Conservation (phyloP, 257 asterid genomes). For the Galeopsis tetrahit region DNA sequence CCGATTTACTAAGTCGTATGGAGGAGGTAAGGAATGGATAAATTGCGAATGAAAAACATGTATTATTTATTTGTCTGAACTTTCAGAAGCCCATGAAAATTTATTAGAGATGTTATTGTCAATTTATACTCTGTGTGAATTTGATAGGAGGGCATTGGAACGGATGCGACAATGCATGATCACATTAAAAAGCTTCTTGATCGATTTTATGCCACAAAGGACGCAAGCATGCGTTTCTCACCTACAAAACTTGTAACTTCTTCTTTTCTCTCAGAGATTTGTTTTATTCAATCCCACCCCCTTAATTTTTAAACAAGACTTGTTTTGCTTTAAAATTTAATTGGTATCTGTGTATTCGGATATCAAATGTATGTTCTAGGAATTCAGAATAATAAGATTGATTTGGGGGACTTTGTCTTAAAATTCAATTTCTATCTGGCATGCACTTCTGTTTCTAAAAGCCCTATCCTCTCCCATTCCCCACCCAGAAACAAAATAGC, state of each 20-base stretch:
- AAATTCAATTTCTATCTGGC: slow-evolving; percentile 10
- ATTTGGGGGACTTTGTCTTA: not conserved
- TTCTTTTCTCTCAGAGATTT: slow-evolving; percentile 34
- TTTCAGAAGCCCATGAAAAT: slow-evolving; percentile 1
- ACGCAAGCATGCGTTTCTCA: slow-evolving; percentile 73
- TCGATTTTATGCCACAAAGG: slow-evolving; percentile 90
- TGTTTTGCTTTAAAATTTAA: slow-evolving; percentile 31
- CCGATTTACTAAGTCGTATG: slow-evolving; percentile 94
- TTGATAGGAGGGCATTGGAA: slow-evolving; percentile 87
- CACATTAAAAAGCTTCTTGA: slow-evolving; percentile 98
- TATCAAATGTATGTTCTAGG: slow-evolving; percentile 22
- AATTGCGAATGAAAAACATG: slow-evolving; percentile 25
- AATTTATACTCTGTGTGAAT: slow-evolving; percentile 27
- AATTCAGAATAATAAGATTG: slow-evolving; percentile 18
- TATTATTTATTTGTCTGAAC: slow-evolving; percentile 18
- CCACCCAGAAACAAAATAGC: not conserved
- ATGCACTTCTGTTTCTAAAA: slow-evolving; percentile 4
- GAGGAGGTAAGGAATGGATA: slow-evolving; percentile 68
- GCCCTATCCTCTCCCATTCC: not conserved
- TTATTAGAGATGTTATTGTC: slow-evolving; percentile 8
- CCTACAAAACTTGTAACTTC: slow-evolving; percentile 87
- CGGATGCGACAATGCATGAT: slow-evolving; percentile 99
- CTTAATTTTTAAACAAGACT: slow-evolving; percentile 24
- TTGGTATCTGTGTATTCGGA: not conserved
- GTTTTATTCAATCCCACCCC: slow-evolving; percentile 15